Evolutionary conservation across 768 basidiomycete species (phyloP).

Genomic region (Nidula microcarpa): DNA sequence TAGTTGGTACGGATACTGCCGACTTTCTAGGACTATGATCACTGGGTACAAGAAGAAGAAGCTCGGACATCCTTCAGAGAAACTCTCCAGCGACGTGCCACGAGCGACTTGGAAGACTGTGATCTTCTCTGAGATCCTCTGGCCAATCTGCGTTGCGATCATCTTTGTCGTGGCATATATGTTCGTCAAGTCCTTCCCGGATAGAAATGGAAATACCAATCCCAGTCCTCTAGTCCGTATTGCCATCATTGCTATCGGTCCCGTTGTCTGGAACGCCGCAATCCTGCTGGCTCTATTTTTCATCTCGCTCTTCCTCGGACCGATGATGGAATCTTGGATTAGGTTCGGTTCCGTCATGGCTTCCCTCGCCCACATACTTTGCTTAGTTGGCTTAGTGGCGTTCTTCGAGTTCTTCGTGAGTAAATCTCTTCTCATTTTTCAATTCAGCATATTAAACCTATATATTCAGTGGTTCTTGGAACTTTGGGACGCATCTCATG

Average conservation of each 20-base stretch:
- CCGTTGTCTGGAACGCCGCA: conserved; percentile 93
- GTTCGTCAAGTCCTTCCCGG: conserved; percentile 91
- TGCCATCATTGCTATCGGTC: conserved; percentile 83
- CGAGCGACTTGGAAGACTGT: conserved; percentile 87
- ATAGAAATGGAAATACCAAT: conserved; percentile 50
- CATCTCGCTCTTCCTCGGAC: conserved; percentile 88
- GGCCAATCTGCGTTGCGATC: conserved; percentile 71
- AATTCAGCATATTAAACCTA: conserved; percentile 11
- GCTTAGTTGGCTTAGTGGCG: conserved; percentile 76
- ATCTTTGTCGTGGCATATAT: conserved; percentile 85
- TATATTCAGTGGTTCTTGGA: conserved; percentile 86
- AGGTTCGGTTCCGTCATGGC: conserved; percentile 94
- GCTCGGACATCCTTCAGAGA: conserved; percentile 96
- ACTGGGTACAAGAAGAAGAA: conserved; percentile 99
- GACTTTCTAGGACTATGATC: conserved; percentile 94
- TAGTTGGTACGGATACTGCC: conserved; percentile 99
- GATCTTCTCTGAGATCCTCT: conserved; percentile 78
- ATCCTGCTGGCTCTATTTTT: conserved; percentile 85
- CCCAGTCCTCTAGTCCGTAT: conserved; percentile 92
- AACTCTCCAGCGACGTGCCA: conserved; percentile 90
- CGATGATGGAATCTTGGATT: conserved; percentile 78
- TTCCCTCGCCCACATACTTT: conserved; percentile 79
- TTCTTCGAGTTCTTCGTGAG: conserved; percentile 97
- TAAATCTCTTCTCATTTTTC: conserved; percentile 21
- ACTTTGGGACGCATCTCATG: conserved; percentile 95